Evolutionary conservation across 179 eudicot species (phyloP), one percentile per base, ranked within the genome.

Genomic region (Nepenthes alata): DNA sequence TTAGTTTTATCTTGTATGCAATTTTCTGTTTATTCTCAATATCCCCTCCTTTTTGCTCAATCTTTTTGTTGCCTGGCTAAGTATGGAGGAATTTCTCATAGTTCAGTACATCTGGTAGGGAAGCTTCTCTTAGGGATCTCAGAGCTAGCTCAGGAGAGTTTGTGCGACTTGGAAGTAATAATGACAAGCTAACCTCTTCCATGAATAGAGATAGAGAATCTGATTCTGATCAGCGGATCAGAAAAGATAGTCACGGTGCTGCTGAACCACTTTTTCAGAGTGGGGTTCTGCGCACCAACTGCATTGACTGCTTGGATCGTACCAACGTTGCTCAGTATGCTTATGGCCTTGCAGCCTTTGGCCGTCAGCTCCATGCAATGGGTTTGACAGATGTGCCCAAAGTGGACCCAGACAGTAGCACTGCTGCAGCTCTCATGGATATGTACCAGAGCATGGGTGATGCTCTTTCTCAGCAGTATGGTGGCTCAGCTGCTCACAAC

Each of bases 401-500:
- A 78, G 77, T 89, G 71, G 98, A 93, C 72, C 83, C 88, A 47
- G 89, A 89, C 75, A 86, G 95, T 70, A 89, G 80, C 72, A 83
- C 89, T 72, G 96, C 98, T 57, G 86, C 83, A 39, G 90, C 95
- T 60, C 78, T 93, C 38, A 93, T 93, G 96, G 96, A 85, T 58
- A 89, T 93, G 88, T 93, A 93, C 69, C 95, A 83, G 76, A 77
- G 86, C 73, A 93, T 93, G 98, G 98, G 98, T 69, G 98, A 93
- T 86, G 95, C 96, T 71, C 86, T 93, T 70, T 96, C 98, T 13
- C 98, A 86, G 57, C 98, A 93, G 67, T 93, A 93, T 75, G 98
- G 96, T 77, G 98, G 98, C 67, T 93, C 98, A n/a, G 98, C 95
- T 6, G 98, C 98, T 74, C 98, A 89, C 78, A 93, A 89, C 64